Evolutionary conservation across 2,329 filamentous ascomycete genomes (phyloP), one percentile per base, ranked within the genome.

Genomic region (Xylariales sp.): DNA sequence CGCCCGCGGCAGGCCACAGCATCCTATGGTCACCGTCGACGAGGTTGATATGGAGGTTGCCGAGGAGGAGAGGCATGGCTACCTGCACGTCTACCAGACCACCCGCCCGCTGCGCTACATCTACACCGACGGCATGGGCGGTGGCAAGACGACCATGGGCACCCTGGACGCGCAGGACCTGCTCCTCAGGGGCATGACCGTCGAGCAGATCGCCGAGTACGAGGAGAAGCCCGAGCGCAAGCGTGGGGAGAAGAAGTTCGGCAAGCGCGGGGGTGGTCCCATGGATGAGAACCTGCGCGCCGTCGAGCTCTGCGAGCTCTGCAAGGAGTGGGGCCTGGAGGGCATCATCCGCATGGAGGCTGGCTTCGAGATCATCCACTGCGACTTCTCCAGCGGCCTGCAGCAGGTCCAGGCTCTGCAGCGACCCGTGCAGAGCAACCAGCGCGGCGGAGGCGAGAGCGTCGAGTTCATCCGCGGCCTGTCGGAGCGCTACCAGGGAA

Each of bases 91-190:
- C 1, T 81, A 79, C 46, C 55, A 57, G 3, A 67, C 72, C 2
- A 66, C 57, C 4, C 62, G 67, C 24, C 49, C 61, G 6, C 62
- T 78, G 1, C 62, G 62, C 3, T 61, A 80, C 4, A 54, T 81
- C 3, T 80, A 80, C 48, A 54, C 80, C n/a, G 76, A 81, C 44
- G 75, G 76, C 4, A 69, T 76, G 56, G 71, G 69, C 12, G 76
- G 72, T 2, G 75, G 63, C 5, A 79, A 79, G 46, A 72, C 68
- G 0, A 40, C 51, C 5, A 70, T 71, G 44, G 76, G 76, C 3
- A 78, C 74, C 0, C 63, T 78, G 4, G 75, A 79, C 50, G 61
- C 67, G 0, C 72, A 76, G 45, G 74, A 79, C 47, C 45, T 61
- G 4, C 49, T 78, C 0, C 55, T 79, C 5, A 57, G 70, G 14